These are phyloP conservation scores for Colletotrichum paranaense DNA, from an alignment of 2,329 filamentous ascomycete species.

Conservation along the genomic window DNA sequence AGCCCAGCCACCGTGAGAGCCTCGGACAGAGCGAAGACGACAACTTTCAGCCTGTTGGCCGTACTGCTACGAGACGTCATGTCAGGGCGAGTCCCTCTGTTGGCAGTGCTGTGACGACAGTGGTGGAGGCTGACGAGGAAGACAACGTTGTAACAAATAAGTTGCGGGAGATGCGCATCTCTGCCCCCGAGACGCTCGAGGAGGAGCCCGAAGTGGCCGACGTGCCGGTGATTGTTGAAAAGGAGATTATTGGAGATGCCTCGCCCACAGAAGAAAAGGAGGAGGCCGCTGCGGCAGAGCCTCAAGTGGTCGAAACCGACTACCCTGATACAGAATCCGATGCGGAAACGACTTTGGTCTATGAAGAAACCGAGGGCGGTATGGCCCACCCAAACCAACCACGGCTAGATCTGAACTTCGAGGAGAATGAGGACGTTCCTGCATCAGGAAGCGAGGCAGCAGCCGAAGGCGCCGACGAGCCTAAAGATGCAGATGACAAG, in stretches of 20 bases:
- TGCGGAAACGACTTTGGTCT: background rate
- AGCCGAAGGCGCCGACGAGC: background rate
- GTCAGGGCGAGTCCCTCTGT: conserved; percentile 83
- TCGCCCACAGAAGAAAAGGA: conserved; percentile 39
- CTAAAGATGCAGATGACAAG: conserved; percentile 27
- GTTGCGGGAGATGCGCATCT: conserved; percentile 59
- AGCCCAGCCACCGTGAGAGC: conserved; percentile 45
- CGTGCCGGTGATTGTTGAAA: conserved; percentile 55
- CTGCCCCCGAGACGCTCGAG: conserved; percentile 70
- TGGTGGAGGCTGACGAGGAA: conserved; percentile 86
- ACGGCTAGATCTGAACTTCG: conserved; percentile 23
- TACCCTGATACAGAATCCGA: background rate
- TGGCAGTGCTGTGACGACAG: conserved; percentile 82
- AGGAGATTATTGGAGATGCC: conserved; percentile 41
- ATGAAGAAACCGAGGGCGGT: background rate
- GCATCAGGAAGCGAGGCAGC: background rate
- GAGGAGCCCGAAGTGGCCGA: conserved; percentile 53
- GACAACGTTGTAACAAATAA: conserved; percentile 61
- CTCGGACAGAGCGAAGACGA: conserved; percentile 53
- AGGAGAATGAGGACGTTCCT: conserved; percentile 22
- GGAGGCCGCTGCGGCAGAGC: conserved; percentile 38
- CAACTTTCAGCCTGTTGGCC: conserved; percentile 63
- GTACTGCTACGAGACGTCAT: conserved; percentile 84
- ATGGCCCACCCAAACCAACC: conserved; percentile 1
- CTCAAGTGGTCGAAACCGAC: conserved; percentile 22